A percentile compares a stretch with the other conserved stretches of the same genome.
These are phyloP conservation scores for Helicostylum pulchrum DNA, from an alignment of 192 early-diverging fungal genomes.

Conservation along the genomic window DNA sequence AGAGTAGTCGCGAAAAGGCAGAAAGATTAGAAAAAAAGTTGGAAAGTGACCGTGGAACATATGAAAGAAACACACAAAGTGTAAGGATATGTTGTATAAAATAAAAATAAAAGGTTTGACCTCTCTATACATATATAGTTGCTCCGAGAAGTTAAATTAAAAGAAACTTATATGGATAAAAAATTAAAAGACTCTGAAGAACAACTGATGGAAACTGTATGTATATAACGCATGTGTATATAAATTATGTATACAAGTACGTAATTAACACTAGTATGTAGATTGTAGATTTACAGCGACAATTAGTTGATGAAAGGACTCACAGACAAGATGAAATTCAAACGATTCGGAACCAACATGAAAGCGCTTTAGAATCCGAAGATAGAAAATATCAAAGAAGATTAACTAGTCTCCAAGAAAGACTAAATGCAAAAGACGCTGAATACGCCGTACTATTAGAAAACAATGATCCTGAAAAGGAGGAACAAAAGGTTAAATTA, in stretches of 20 bases:
- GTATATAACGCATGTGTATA: neutral
- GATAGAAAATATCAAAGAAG: slow-evolving; percentile 12
- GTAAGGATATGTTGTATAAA: neutral
- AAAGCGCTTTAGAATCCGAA: slow-evolving; percentile 4
- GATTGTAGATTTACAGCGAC: slow-evolving; percentile 2
- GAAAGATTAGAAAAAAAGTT: slow-evolving; percentile 10
- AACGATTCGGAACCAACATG: neutral
- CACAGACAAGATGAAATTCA: slow-evolving; percentile 6
- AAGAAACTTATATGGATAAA: slow-evolving; percentile 9
- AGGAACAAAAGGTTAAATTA: neutral
- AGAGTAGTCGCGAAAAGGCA: slow-evolving; percentile 3
- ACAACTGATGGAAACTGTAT: slow-evolving; percentile 5
- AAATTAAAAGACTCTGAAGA: slow-evolving; percentile 12
- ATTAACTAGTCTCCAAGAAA: slow-evolving; percentile 10
- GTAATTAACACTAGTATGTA: neutral
- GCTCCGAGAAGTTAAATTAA: slow-evolving; percentile 18
- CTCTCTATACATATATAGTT: neutral
- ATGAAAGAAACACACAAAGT: slow-evolving; percentile 13
- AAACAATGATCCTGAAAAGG: slow-evolving; percentile 2
- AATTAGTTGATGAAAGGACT: neutral
- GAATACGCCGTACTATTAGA: slow-evolving; percentile 7
- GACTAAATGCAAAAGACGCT: slow-evolving; percentile 11
- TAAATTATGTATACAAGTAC: neutral
- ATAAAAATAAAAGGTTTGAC: neutral
- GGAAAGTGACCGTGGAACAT: slow-evolving; percentile 6